Evolutionary conservation across 192 early-diverging fungal species (phyloP).

Genomic region (Coemansia sp.): DNA sequence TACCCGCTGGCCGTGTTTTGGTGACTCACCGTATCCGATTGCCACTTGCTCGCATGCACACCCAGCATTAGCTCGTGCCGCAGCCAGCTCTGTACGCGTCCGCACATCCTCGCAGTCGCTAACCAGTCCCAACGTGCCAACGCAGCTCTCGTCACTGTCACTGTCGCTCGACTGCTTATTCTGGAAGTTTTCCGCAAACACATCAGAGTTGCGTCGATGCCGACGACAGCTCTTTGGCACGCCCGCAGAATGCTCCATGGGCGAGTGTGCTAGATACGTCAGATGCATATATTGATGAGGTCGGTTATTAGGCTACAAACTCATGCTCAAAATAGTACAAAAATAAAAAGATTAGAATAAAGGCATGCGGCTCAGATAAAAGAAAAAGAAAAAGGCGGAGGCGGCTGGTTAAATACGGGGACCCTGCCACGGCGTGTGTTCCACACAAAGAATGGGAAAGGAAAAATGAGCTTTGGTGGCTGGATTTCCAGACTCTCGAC

Average conservation of each 20-base stretch:
- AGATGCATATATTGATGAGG: conserved; percentile 2
- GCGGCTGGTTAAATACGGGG: background rate
- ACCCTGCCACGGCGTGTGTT: background rate
- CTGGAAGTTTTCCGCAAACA: conserved; percentile 11
- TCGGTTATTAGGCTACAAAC: background rate
- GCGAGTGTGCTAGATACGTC: conserved; percentile 10
- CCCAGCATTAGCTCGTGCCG: background rate
- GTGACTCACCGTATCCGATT: conserved; percentile 12
- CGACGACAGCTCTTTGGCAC: conserved; percentile 25
- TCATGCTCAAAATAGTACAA: conserved; percentile 4
- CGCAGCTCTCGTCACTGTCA: conserved; percentile 1
- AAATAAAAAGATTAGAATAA: conserved; percentile 3
- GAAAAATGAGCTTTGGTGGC: background rate
- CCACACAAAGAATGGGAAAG: conserved; percentile 6
- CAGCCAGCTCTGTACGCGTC: background rate
- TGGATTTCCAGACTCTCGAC: background rate
- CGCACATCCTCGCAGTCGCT: conserved; percentile 8
- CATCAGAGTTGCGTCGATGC: conserved; percentile 38
- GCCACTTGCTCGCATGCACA: background rate
- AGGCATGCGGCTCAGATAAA: background rate
- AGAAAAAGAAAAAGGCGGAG: conserved; percentile 4
- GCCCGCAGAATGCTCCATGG: conserved; percentile 11
- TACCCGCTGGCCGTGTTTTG: conserved; percentile 3
- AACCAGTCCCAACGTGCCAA: background rate
- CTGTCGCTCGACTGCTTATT: conserved; percentile 12